A percentile compares a stretch with the other conserved stretches of the same genome.
These are phyloP conservation scores for Suaeda aralocaspica DNA, from an alignment of 148 eudicot genomes.

Conservation along the genomic window DNA sequence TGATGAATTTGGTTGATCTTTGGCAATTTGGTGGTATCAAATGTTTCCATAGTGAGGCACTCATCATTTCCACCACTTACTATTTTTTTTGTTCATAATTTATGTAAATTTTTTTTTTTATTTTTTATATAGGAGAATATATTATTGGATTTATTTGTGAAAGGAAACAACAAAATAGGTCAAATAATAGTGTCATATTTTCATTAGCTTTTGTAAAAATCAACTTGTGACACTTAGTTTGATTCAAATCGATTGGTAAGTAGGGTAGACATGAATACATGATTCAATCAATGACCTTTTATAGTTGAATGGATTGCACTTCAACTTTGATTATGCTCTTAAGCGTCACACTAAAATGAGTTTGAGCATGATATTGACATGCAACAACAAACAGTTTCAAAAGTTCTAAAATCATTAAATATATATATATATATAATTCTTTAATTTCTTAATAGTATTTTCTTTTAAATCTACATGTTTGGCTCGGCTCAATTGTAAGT, in stretches of 20 bases:
- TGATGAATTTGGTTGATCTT: conserved; percentile 17
- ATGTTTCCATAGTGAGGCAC: conserved; percentile 12
- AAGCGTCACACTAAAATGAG: not conserved
- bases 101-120: not conserved
- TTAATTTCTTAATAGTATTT: no score
- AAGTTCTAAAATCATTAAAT: no score
- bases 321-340: not conserved
- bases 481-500: no score
- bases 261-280: not conserved
- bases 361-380: no score
- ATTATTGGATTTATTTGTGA: not conserved
- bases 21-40: conserved; percentile 16
- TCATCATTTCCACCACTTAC: conserved; percentile 3
- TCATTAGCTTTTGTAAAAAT: not conserved
- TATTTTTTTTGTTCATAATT: conserved; percentile 1
- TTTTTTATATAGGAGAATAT: not conserved
- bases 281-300: no score
- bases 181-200: not conserved
- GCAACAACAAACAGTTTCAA: no score
- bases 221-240: not conserved
- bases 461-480: no score
- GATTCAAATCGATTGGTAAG: not conserved
- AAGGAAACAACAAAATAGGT: not conserved
- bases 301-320: not conserved
- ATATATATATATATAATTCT: no score